Percentiles rank a stretch among this genome's conserved stretches.
Conservation (phyloP, 1,139 yeast species). For the Candida albicans region DNA sequence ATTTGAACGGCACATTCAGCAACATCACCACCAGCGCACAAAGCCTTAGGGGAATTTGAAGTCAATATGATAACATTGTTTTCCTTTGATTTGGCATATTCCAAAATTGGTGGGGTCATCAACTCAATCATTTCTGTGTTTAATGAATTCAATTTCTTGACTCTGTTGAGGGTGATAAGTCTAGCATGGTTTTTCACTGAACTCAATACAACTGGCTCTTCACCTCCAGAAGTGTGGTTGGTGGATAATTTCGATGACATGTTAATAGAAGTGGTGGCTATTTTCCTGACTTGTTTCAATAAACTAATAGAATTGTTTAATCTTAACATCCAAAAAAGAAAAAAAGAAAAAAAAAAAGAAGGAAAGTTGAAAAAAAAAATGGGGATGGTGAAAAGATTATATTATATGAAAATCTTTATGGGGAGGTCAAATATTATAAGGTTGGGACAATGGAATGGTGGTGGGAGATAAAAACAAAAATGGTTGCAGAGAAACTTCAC, state of each 20-base stretch:
- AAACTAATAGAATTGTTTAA: constrained; percentile 1
- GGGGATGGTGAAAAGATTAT: neutral
- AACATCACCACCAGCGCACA: constrained; percentile 95
- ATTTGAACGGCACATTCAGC: constrained; percentile 66
- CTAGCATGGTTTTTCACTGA: constrained; percentile 66
- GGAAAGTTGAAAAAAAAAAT: neutral
- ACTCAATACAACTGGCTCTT: constrained; percentile 60
- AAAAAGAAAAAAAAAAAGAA: neutral
- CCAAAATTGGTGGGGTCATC: constrained; percentile 72
- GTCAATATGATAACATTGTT: constrained; percentile 68
- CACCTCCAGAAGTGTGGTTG: constrained; percentile 18
- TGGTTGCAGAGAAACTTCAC: no score
- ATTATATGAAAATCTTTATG: no score
- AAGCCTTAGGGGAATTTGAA: constrained; percentile 63
- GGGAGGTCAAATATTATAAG: no score
- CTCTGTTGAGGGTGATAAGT: constrained; percentile 74
- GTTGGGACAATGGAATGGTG: no score
- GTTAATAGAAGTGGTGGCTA: constrained; percentile 3
- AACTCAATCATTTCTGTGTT: constrained; percentile 74
- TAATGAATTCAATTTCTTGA: constrained; percentile 81
- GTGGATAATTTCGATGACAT: constrained; percentile 8
- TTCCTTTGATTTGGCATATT: constrained; percentile 68
- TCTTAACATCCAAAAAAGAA: constrained; percentile 8
- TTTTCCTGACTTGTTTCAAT: constrained; percentile 1
- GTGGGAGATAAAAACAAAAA: no score